A percentile compares a stretch with the other conserved stretches of the same genome.
Evolutionary conservation across 2,329 filamentous ascomycete species (phyloP).

Genomic region (Dactylellina drechsleri): DNA sequence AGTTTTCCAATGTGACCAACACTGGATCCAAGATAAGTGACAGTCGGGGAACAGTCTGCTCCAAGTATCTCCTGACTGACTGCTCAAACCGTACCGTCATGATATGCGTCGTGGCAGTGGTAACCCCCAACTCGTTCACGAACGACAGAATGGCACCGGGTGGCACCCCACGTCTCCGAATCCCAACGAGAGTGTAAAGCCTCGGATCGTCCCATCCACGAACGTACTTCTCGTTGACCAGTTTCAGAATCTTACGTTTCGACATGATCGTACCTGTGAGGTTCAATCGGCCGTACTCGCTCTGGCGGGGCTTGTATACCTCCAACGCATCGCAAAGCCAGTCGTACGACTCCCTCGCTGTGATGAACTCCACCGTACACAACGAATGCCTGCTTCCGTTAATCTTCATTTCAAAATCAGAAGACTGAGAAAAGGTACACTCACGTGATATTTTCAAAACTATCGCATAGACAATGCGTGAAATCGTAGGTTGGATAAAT

Average conservation of each 20-base stretch:
- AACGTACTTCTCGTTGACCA: conserved; percentile 81
- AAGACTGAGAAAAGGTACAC: not conserved
- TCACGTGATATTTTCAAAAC: conserved; percentile 83
- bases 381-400: conserved; percentile 73
- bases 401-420: not conserved
- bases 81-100: conserved; percentile 85
- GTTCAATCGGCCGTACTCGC: conserved; percentile 82
- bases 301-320: conserved; percentile 91
- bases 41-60: conserved; percentile 84
- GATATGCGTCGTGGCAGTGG: conserved; percentile 81
- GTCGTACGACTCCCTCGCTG: conserved; percentile 86
- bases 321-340: conserved; percentile 84
- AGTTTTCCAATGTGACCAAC: conserved; percentile 81
- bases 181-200: conserved; percentile 84
- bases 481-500: conserved; percentile 98
- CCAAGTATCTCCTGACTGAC: conserved; percentile 83
- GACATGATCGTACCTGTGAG: conserved; percentile 85
- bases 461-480: conserved; percentile 89
- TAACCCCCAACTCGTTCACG: conserved; percentile 89
- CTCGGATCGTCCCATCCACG: conserved; percentile 91
- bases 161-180: conserved; percentile 85
- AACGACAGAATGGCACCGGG: conserved; percentile 89
- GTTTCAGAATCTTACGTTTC: conserved; percentile 82
- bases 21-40: conserved; percentile 91
- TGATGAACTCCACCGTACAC: conserved; percentile 91